These are phyloP conservation scores for Fusarium buxicola DNA, from an alignment of 2,329 filamentous ascomycete genomes.

Conservation along the genomic window DNA sequence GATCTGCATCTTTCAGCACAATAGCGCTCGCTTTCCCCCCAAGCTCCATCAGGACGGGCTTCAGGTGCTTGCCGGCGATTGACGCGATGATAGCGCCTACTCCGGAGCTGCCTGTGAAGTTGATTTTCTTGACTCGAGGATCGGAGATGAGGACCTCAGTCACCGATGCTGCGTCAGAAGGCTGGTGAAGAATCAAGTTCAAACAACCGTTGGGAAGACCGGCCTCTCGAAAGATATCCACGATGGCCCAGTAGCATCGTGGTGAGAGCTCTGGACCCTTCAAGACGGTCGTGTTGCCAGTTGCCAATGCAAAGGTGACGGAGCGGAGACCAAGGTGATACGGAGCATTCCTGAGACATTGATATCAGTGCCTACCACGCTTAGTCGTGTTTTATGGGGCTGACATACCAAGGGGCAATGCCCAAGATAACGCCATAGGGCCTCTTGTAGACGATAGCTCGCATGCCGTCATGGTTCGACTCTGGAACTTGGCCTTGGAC, in stretches of 20 bases:
- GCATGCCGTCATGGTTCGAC: slow-evolving; percentile 33
- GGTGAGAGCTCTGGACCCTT: slow-evolving; percentile 78
- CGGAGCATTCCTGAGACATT: slow-evolving; percentile 9
- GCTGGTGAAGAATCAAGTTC: slow-evolving; percentile 75
- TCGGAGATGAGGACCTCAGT: slow-evolving; percentile 75
- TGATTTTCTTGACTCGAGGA: slow-evolving; percentile 78
- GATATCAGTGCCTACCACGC: background rate
- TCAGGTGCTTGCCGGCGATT: slow-evolving; percentile 76
- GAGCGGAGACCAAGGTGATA: background rate
- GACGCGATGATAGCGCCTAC: slow-evolving; percentile 79
- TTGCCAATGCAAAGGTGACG: slow-evolving; percentile 3
- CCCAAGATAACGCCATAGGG: slow-evolving; percentile 28
- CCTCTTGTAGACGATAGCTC: slow-evolving; percentile 23
- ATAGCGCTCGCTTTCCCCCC: slow-evolving; percentile 84
- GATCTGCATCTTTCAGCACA: slow-evolving; percentile 81
- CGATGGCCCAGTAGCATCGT: slow-evolving; percentile 70
- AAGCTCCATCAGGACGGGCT: slow-evolving; percentile 82
- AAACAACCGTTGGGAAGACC: slow-evolving; percentile 79
- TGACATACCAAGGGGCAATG: slow-evolving; percentile 6
- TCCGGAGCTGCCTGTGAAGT: slow-evolving; percentile 81
- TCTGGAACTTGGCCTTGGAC: slow-evolving; percentile 46
- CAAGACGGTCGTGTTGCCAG: slow-evolving; percentile 76
- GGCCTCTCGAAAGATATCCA: slow-evolving; percentile 73
- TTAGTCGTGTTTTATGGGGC: too few relatives aligned
- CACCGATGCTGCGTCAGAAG: slow-evolving; percentile 72